phyloP scores from a whole-genome alignment of 331 rosid species.

The Malus hybrid region DNA sequence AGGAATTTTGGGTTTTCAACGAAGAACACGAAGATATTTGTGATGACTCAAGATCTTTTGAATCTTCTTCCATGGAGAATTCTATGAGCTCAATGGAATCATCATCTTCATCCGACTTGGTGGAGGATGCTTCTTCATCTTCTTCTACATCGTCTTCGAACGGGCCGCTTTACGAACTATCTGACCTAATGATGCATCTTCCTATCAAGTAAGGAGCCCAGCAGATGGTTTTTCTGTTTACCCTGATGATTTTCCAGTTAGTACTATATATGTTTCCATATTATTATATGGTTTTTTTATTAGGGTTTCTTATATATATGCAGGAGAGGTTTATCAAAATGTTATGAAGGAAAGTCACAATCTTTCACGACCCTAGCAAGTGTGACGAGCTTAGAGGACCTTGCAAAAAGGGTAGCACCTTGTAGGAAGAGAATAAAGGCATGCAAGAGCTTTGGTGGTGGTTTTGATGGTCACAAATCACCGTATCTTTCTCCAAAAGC shows the following conservation, averaged over 20 bases:
- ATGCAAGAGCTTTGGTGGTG: slow-evolving; percentile 71
- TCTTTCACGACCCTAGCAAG: slow-evolving; percentile 65
- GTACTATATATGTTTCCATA: too few relatives aligned
- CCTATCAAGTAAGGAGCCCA: slow-evolving; percentile 58
- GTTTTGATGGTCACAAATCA: slow-evolving; percentile 32
- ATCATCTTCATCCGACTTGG: slow-evolving; percentile 44
- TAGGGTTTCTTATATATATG: not conserved
- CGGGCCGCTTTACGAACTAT: slow-evolving; percentile 63
- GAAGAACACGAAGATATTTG: slow-evolving; percentile 19
- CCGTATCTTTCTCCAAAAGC: slow-evolving; percentile 52
- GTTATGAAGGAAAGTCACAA: slow-evolving; percentile 68
- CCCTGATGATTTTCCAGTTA: too few relatives aligned
- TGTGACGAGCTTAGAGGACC: slow-evolving; percentile 62
- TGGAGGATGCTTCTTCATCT: slow-evolving; percentile 53
- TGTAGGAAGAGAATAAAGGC: slow-evolving; percentile 41
- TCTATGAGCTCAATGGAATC: slow-evolving; percentile 33
- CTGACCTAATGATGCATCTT: slow-evolving; percentile 72
- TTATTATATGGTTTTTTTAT: not conserved
- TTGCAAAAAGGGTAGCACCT: slow-evolving; percentile 50
- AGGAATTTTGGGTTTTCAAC: slow-evolving; percentile 25
- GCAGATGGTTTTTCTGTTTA: not conserved
- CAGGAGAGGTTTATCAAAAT: slow-evolving; percentile 85
- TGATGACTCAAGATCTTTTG: slow-evolving; percentile 12
- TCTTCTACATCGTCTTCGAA: slow-evolving; percentile 37
- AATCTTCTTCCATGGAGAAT: slow-evolving; percentile 19